phyloP scores from a whole-genome alignment of 371 early-diverging fungal species.

The Mucor lusitanicus region DNA sequence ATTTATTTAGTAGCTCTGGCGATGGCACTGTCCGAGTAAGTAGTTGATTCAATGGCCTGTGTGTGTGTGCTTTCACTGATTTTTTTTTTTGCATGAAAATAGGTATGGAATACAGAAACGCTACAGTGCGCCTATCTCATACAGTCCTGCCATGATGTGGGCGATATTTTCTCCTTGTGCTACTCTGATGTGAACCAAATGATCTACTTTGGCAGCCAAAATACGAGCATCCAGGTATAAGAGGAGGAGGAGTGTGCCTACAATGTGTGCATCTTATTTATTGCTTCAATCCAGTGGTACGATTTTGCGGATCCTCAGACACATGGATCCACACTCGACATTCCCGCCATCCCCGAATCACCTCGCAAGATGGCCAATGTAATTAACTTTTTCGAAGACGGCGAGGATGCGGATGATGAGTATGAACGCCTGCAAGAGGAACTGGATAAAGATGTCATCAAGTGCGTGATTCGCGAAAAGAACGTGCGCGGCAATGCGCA shows the following conservation, averaged over 20 bases:
- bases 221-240: conserved; percentile 78
- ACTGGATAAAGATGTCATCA: conserved; percentile 44
- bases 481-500: conserved; percentile 66
- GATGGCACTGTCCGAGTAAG: conserved; percentile 35
- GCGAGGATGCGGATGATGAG: conserved; percentile 16
- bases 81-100: neutral
- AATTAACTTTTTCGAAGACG: conserved; percentile 35
- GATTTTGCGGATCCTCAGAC: conserved; percentile 58
- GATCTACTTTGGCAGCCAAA: conserved; percentile 78
- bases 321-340: conserved; percentile 39
- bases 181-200: conserved; percentile 55
- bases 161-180: conserved; percentile 74
- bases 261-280: no score
- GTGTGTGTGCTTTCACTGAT: neutral
- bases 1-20: conserved; percentile 73
- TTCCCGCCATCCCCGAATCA: conserved; percentile 38
- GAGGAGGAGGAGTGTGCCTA: neutral
- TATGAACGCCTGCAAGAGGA: conserved; percentile 17
- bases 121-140: conserved; percentile 66
- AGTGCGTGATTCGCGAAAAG: conserved; percentile 58
- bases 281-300: conserved; percentile 52
- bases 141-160: conserved; percentile 73
- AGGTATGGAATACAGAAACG: conserved; percentile 65
- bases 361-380: conserved; percentile 30
- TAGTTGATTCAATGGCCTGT: neutral